These are phyloP conservation scores for Trichosporon sp. DNA, from an alignment of 1,284 basidiomycete genomes.

Conservation along the genomic window DNA sequence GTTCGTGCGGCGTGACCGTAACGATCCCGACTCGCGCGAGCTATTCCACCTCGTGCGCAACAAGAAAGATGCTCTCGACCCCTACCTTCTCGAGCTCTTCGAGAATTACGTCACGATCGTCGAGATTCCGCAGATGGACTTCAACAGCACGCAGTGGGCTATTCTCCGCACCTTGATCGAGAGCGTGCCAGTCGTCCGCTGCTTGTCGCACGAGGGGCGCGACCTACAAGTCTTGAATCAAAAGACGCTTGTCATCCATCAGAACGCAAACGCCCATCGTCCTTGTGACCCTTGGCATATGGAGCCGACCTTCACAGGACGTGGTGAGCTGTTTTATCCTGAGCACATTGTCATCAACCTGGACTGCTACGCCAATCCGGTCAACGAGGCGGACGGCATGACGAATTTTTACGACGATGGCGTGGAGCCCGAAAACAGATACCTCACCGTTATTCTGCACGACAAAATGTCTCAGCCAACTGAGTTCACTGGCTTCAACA, in stretches of 20 bases:
- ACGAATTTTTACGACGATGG: background rate
- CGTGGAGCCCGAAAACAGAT: background rate
- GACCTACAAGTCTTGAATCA: background rate
- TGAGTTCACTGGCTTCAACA: background rate
- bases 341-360: background rate
- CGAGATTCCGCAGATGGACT: too few relatives aligned
- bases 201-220: background rate
- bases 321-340: too few relatives aligned
- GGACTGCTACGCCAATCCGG: background rate
- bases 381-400: background rate
- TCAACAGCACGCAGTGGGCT: background rate
- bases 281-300: background rate
- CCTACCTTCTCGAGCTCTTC: too few relatives aligned
- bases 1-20: too few relatives aligned
- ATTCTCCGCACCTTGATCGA: background rate
- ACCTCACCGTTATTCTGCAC: background rate
- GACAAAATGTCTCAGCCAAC: background rate
- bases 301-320: too few relatives aligned
- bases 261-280: background rate
- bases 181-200: background rate
- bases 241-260: background rate
- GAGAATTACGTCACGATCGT: too few relatives aligned
- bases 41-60: too few relatives aligned
- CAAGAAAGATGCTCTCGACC: too few relatives aligned
- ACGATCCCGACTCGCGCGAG: too few relatives aligned